These are phyloP conservation scores for Phylloboletellus chloephorus DNA, from an alignment of 1,284 basidiomycete species.

Conservation along the genomic window DNA sequence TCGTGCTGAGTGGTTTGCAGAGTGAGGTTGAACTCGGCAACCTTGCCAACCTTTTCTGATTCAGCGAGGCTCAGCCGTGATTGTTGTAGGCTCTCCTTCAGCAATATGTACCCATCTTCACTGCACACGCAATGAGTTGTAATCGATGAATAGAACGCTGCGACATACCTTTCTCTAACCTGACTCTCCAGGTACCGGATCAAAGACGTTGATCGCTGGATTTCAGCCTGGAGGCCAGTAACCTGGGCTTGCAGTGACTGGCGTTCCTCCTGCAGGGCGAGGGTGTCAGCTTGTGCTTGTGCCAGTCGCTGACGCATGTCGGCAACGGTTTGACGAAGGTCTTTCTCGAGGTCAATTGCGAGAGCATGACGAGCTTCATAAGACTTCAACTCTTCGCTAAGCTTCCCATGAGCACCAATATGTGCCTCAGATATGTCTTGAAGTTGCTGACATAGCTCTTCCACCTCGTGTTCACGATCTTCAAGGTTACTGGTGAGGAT, in stretches of 20 bases:
- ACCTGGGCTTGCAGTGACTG: constrained; percentile 45
- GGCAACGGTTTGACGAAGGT: constrained; percentile 20
- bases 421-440: constrained; percentile 35
- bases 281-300: constrained; percentile 23
- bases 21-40: constrained; percentile 58
- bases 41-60: constrained; percentile 54
- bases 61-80: constrained; percentile 41
- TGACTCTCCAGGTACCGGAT: constrained; percentile 58
- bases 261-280: constrained; percentile 45
- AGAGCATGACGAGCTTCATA: constrained; percentile 12
- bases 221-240: constrained; percentile 56
- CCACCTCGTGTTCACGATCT: constrained; percentile 24
- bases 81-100: constrained; percentile 46
- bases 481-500: constrained; percentile 21
- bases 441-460: constrained; percentile 29
- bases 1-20: constrained; percentile 60
- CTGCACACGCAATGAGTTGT: constrained; percentile 33
- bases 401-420: constrained; percentile 14
- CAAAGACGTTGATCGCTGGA: constrained; percentile 56
- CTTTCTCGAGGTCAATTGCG: constrained; percentile 19
- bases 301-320: constrained; percentile 19
- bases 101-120: constrained; percentile 38
- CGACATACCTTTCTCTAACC: constrained; percentile 49
- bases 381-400: constrained; percentile 23
- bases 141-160: neutral